Conservation (phyloP, 257 asterid species). For the Capsicum baccatum region DNA sequence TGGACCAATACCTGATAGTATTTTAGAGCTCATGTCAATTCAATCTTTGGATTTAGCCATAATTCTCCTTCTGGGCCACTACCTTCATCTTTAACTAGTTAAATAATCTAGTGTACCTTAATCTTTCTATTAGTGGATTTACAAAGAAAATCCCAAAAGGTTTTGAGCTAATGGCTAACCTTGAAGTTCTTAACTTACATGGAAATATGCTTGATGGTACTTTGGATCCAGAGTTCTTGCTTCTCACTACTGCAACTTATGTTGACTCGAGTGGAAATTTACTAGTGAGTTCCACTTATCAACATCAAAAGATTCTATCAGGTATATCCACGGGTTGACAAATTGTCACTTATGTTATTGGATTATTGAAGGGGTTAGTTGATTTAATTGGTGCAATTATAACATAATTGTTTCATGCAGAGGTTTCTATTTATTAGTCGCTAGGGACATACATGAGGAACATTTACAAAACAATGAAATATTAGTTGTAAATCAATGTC, state of each 20-base stretch:
- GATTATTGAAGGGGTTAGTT: too few species aligned
- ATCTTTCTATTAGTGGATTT: slow-evolving; percentile 71
- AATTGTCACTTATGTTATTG: too few species aligned
- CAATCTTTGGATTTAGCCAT: slow-evolving; percentile 74
- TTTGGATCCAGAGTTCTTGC: slow-evolving; percentile 66
- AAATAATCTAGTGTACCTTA: slow-evolving; percentile 65
- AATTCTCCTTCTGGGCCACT: slow-evolving; percentile 75
- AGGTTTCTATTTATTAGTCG: too few species aligned
- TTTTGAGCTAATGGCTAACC: slow-evolving; percentile 70
- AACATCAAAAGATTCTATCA: slow-evolving; percentile 49
- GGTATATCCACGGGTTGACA: slow-evolving; percentile 47
- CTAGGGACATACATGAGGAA: too few species aligned
- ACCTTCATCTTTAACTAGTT: slow-evolving; percentile 62
- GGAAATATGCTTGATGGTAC: slow-evolving; percentile 84
- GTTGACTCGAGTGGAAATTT: slow-evolving; percentile 85
- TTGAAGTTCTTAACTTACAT: slow-evolving; percentile 80
- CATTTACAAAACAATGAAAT: too few species aligned
- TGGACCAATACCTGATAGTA: slow-evolving; percentile 69
- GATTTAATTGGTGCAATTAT: too few species aligned
- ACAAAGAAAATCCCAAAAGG: slow-evolving; percentile 75
- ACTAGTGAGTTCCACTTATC: slow-evolving; percentile 56
- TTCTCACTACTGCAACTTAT: slow-evolving; percentile 69
- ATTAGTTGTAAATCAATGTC: too few species aligned
- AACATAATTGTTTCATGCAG: too few species aligned
- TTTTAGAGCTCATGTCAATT: slow-evolving; percentile 65